Conservation (phyloP, 2,329 filamentous ascomycete genomes). For the Metarhizium brunneum region DNA sequence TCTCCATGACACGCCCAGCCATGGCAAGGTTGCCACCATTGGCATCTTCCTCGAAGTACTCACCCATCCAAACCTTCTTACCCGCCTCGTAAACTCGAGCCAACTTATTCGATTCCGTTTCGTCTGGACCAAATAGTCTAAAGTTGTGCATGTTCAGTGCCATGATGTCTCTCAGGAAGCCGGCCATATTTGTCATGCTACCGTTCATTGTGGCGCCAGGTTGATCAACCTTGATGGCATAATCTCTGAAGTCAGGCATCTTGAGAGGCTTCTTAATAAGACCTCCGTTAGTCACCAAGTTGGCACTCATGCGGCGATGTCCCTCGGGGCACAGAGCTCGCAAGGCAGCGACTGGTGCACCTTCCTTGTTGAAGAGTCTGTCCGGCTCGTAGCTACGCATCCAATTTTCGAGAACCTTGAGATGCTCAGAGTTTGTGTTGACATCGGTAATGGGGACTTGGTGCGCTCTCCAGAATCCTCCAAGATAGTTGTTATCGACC, state of each 20-base stretch:
- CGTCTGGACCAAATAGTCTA: conserved; percentile 69
- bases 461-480: conserved; percentile 72
- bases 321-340: conserved; percentile 56
- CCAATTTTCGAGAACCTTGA: conserved; percentile 64
- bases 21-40: conserved; percentile 65
- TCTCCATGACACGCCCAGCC: conserved; percentile 70
- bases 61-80: conserved; percentile 74
- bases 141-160: conserved; percentile 57
- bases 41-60: conserved; percentile 66
- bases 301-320: conserved; percentile 64
- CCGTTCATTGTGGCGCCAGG: conserved; percentile 46
- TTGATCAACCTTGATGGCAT: conserved; percentile 52
- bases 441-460: conserved; percentile 70
- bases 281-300: conserved; percentile 67
- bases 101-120: conserved; percentile 76
- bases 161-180: conserved; percentile 59
- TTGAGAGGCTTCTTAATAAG: conserved; percentile 55
- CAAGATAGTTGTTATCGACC: conserved; percentile 59
- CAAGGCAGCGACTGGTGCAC: conserved; percentile 53
- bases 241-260: conserved; percentile 62
- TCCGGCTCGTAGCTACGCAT: conserved; percentile 71
- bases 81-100: conserved; percentile 60
- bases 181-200: conserved; percentile 63
- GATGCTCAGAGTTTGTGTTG: conserved; percentile 51
- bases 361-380: conserved; percentile 55